A percentile compares a stretch with the other conserved stretches of the same genome.
Conservation (phyloP, 371 early-diverging fungal species). For the Lichtheimia corymbifera region DNA sequence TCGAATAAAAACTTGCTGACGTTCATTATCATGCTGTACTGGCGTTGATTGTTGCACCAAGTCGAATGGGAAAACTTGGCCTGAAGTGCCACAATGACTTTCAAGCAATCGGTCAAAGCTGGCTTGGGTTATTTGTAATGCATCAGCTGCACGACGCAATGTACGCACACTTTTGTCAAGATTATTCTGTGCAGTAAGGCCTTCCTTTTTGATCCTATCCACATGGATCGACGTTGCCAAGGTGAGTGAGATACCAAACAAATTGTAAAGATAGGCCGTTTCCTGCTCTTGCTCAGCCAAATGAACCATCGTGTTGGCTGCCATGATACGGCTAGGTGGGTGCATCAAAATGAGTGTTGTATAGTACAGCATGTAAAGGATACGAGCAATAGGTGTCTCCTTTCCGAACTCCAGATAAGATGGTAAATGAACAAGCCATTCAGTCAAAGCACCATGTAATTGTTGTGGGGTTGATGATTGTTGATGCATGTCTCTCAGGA, state of each 20-base stretch:
- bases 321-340: slow-evolving; percentile 13
- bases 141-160: neutral
- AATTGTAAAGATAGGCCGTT: slow-evolving; percentile 27
- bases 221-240: slow-evolving; percentile 9
- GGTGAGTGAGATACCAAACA: slow-evolving; percentile 18
- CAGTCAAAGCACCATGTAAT: slow-evolving; percentile 17
- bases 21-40: neutral
- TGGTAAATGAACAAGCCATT: slow-evolving; percentile 39
- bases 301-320: slow-evolving; percentile 39
- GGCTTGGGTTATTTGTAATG: too few relatives aligned
- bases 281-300: slow-evolving; percentile 37
- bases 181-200: neutral
- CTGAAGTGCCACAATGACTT: too few relatives aligned
- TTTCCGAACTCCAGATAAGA: slow-evolving; percentile 28
- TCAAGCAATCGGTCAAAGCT: too few relatives aligned
- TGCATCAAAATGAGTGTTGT: slow-evolving; percentile 11
- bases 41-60: too few relatives aligned
- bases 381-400: slow-evolving; percentile 23
- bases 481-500: slow-evolving; percentile 10
- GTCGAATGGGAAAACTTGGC: too few relatives aligned
- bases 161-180: neutral
- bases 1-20: too few relatives aligned
- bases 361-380: slow-evolving; percentile 43
- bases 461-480: too few relatives aligned
- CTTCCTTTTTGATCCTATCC: slow-evolving; percentile 1